Conservation (phyloP, 345 rosid genomes). For the Bruguiera gymnorhiza region DNA sequence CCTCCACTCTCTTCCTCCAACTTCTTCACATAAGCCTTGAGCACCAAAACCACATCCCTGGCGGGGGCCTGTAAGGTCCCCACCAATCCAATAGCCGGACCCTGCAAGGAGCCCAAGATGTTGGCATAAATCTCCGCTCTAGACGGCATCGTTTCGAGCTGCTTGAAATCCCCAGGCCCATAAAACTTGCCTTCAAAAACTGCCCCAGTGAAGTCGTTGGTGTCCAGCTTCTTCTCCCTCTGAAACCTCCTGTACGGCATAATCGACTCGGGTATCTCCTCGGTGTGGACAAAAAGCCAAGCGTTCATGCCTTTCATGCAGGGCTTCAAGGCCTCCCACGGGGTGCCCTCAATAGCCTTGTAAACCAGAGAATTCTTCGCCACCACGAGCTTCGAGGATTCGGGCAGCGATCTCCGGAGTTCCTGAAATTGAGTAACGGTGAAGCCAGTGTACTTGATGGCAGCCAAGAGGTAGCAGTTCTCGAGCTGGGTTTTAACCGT, state of each 20-base stretch:
- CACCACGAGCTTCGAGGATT: conserved; percentile 59
- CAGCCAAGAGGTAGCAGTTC: conserved; percentile 78
- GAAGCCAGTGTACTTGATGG: conserved; percentile 67
- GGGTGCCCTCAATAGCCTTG: conserved; percentile 88
- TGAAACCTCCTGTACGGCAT: conserved; percentile 79
- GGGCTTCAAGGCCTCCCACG: conserved; percentile 76
- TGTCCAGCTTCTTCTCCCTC: conserved; percentile 67
- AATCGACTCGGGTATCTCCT: conserved; percentile 79
- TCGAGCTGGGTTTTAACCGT: conserved; percentile 72
- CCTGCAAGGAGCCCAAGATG: conserved; percentile 76
- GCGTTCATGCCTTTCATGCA: conserved; percentile 98
- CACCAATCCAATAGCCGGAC: conserved; percentile 72
- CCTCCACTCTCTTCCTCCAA: conserved; percentile 74
- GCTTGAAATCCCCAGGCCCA: conserved; percentile 69
- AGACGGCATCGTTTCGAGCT: conserved; percentile 72
- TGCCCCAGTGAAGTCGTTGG: conserved; percentile 76
- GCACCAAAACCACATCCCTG: conserved; percentile 67
- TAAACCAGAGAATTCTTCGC: conserved; percentile 85
- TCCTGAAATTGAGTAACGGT: conserved; percentile 90
- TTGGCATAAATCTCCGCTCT: conserved; percentile 82
- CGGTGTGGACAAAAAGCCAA: conserved; percentile 87
- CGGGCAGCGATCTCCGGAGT: conserved; percentile 66
- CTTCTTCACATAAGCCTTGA: conserved; percentile 83
- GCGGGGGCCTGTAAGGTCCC: conserved; percentile 90
- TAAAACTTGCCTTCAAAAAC: conserved; percentile 93